Percentiles rank a stretch among this genome's conserved stretches.
phyloP scores from a whole-genome alignment of 257 asterid genomes.

The Jacaranda copaia region DNA sequence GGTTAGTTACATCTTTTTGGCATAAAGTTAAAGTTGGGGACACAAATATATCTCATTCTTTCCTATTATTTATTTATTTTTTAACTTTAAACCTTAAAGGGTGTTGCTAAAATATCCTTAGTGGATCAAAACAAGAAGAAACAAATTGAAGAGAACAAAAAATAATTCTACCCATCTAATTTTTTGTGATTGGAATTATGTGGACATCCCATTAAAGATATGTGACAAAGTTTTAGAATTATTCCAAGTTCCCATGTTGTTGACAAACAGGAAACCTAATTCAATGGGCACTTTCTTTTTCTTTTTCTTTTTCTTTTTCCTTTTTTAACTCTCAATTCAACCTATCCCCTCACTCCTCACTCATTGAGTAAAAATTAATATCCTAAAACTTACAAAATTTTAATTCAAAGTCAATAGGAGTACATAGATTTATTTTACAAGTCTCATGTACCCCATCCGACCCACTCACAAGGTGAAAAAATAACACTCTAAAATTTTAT shows the following conservation, averaged over 20 bases:
- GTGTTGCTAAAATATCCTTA: not conserved
- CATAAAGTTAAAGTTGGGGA: conserved; percentile 30
- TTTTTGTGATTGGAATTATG: conserved; percentile 6
- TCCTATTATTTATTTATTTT: not conserved
- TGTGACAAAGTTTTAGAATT: conserved; percentile 2
- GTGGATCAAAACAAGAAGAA: not conserved
- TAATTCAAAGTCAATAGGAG: too few relatives aligned
- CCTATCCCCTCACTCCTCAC: too few relatives aligned
- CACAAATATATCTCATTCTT: not conserved
- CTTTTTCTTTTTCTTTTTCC: conserved; percentile 11
- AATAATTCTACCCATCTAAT: not conserved
- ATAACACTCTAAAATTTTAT: too few relatives aligned
- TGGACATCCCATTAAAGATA: conserved; percentile 10
- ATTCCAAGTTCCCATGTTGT: not conserved
- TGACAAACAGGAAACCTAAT: not conserved
- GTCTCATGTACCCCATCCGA: too few relatives aligned
- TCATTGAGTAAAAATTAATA: too few relatives aligned
- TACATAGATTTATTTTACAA: too few relatives aligned
- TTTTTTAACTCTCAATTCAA: not conserved
- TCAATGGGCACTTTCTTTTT: not conserved
- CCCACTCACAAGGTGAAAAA: too few relatives aligned
- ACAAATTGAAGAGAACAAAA: conserved; percentile 5
- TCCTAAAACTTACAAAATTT: too few relatives aligned
- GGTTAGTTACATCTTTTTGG: conserved; percentile 10
- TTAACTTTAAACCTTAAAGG: not conserved